Evolutionary conservation across 2,329 filamentous ascomycete genomes (phyloP), one percentile per base, ranked within the genome.

Genomic region (Ophiostoma quercus): DNA sequence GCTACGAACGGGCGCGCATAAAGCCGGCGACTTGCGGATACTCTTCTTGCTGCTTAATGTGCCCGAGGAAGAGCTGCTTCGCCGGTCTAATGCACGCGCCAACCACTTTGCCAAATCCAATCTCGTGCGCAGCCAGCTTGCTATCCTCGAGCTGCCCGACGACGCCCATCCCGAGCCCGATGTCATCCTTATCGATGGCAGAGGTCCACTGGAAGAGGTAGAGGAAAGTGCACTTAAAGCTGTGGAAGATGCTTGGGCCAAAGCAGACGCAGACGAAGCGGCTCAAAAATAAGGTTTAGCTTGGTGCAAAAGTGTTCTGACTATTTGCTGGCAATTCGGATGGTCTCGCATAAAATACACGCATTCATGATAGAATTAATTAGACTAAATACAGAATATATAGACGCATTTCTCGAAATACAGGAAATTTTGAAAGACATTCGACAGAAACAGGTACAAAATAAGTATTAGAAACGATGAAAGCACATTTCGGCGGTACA

Each of bases 41-140:
- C 88, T 92, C 75, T 93, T 93, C 73, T 82, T 93, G 67, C 92
- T 90, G 77, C 84, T 94, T 29, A 83, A 85, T 71, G 88, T 90
- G 1, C 82, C 83, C 47, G 88, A 91, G 77, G 82, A 85, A 41
- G 82, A 86, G 3, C 81, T 93, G 22, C 79, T 89, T 71, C 79
- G 85, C 71, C 83, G 91, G 1, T 89, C 92, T 7, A 81, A 80
- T 67, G 82, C 82, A 39, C 82, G 91, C 67, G 79, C 90, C 76
- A 85, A 85, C 4, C 91, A 94, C 75, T 94, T 90, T 77, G 92
- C 92, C 85, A 90, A 90, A 77, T 85, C 87, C 66, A 83, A 84
- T 65, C 91, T 93, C 87, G 89, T 94, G 12, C 84, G 86, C 72
- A 91, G 88, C 74, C 91, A 93, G 78, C 85, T 92, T 73, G 82